Evolutionary conservation across 78 protist species (phyloP).

Genomic region (Trichosphaerium sp.): DNA sequence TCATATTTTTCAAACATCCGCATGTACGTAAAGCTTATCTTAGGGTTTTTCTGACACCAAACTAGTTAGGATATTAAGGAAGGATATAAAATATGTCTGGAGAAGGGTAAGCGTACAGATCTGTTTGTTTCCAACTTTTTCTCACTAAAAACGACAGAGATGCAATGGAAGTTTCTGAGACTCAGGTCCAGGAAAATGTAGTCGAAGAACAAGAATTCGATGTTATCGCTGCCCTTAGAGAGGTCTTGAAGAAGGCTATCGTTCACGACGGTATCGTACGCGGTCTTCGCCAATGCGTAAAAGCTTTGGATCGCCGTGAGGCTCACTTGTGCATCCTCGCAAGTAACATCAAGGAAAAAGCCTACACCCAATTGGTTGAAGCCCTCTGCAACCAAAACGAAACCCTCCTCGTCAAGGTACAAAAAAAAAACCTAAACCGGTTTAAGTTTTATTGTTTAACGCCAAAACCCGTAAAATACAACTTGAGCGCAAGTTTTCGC

Average conservation of each 20-base stretch:
- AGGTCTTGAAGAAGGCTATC: conserved; percentile 72
- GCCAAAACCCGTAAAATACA: not conserved
- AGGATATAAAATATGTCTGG: too few species aligned
- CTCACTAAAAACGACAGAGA: too few species aligned
- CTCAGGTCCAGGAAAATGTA: too few species aligned
- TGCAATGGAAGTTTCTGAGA: too few species aligned
- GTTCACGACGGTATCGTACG: conserved; percentile 75
- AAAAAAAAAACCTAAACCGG: not conserved
- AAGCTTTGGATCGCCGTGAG: conserved; percentile 66
- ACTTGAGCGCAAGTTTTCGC: not conserved
- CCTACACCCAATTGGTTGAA: conserved; percentile 75
- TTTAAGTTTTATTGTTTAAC: not conserved
- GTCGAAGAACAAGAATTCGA: too few species aligned
- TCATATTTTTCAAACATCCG: too few species aligned
- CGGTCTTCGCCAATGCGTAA: conserved; percentile 88
- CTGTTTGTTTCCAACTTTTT: too few species aligned
- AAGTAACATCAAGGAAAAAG: conserved; percentile 67
- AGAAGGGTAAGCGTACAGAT: too few species aligned
- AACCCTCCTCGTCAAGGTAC: conserved; percentile 69
- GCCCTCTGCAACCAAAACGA: conserved; percentile 82
- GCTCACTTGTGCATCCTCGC: conserved; percentile 88
- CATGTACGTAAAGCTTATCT: too few species aligned
- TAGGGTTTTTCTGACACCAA: too few species aligned
- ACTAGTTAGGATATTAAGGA: too few species aligned
- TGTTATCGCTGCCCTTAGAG: conserved; percentile 67